Base-by-base conservation (phyloP, 305 asterid species). In the Fraxinus nigra region DNA sequence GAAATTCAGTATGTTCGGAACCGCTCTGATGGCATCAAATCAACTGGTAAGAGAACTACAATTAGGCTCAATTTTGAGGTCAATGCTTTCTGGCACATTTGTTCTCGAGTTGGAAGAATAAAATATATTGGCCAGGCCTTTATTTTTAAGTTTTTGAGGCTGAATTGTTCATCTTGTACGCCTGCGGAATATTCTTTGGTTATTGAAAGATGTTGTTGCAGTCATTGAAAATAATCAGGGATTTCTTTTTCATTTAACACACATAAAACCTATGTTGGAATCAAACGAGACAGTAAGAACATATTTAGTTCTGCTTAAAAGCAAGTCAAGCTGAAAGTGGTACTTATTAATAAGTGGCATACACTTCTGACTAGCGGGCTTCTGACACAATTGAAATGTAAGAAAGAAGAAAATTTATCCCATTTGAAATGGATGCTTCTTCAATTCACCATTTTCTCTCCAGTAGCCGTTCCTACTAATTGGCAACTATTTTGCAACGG, bases 51-150 rank as follows among this genome's bases (percentile, higher is more conserved):
- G 37, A 14, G 28, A 79, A 54, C 72, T 76, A 76, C 18, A 33
- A 75, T 32, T 61, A n/a, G 84, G 61, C 76, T 43, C 81, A 61
- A 46, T 34, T 22, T 34, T 56, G 11, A 56, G 77, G 61, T 43
- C 48, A 30, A 82, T 54, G 74, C 61, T 79, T 26, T 28, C 81
- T 63, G 5, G 75, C 48, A 76, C 37, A 67, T 54, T 32, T 73
- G 69, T 78, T 81, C 79, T 78, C 4, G 73, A 65, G 73, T 65
- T 65, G 73, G 73, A 46, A 69, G 38, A 11, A 22, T 38, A 26
- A 37, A 0, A 46, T 30, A 30, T 63, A 34, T 74, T 77, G 16
- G 46, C 65, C n/a, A 38, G 40, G 72, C 3, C 81, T 70, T 75
- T 48, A 28, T 7, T 67, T 73, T 13, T 14, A 65, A 37, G 33